Evolutionary conservation across 2,329 filamentous ascomycete species (phyloP).

Genomic region (Graphiopsis chlorocephala): DNA sequence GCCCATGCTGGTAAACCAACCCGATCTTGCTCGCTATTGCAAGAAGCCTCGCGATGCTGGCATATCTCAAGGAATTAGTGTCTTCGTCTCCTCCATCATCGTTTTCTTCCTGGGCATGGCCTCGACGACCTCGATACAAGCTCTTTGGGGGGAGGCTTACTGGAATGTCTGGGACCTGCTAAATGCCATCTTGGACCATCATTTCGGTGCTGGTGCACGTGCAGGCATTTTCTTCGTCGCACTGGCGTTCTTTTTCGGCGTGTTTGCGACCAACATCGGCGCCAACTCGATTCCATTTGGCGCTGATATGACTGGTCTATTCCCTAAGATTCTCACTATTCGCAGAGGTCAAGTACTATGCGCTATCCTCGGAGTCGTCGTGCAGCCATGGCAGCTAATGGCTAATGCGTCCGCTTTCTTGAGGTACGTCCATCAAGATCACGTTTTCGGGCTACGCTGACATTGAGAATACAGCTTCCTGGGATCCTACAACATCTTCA

Average conservation of each 20-base stretch:
- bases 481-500: slow-evolving; percentile 42
- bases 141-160: slow-evolving; percentile 37
- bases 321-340: slow-evolving; percentile 61
- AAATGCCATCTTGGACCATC: slow-evolving; percentile 33
- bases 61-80: slow-evolving; percentile 37
- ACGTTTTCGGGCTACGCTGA: not conserved
- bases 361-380: slow-evolving; percentile 72
- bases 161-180: slow-evolving; percentile 38
- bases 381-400: slow-evolving; percentile 79
- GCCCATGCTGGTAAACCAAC: slow-evolving; percentile 47
- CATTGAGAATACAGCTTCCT: slow-evolving; percentile 38
- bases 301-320: slow-evolving; percentile 53
- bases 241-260: slow-evolving; percentile 46
- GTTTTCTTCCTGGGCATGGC: slow-evolving; percentile 47
- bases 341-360: slow-evolving; percentile 85
- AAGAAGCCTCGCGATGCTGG: slow-evolving; percentile 39
- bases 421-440: slow-evolving; percentile 18
- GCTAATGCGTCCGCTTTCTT: slow-evolving; percentile 40
- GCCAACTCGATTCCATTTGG: slow-evolving; percentile 55
- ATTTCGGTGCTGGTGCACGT: slow-evolving; percentile 42
- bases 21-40: slow-evolving; percentile 46
- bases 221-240: slow-evolving; percentile 50
- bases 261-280: slow-evolving; percentile 48
- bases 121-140: slow-evolving; percentile 44
- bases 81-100: slow-evolving; percentile 42